phyloP scores from a whole-genome alignment of 495 filamentous ascomycete species.

The Trichoderma gamsii region DNA sequence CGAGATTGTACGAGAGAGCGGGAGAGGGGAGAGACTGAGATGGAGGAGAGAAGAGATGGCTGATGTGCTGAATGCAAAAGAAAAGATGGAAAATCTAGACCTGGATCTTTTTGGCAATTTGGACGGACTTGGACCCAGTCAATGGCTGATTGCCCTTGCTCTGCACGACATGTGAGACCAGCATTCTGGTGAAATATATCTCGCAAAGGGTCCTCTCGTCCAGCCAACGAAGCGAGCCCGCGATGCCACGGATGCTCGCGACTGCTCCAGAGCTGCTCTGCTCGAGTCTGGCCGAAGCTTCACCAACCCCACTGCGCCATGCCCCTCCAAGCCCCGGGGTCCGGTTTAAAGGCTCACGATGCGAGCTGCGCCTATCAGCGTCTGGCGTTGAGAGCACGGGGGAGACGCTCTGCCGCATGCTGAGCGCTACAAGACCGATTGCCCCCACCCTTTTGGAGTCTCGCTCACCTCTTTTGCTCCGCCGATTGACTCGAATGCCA shows the following conservation, averaged over 20 bases:
- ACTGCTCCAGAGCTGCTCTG: not conserved
- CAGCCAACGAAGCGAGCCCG: slow-evolving; percentile 6
- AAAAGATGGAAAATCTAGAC: not conserved
- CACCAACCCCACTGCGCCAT: not conserved
- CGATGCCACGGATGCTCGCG: slow-evolving; percentile 8
- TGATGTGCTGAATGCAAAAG: not conserved
- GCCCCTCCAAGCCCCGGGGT: not conserved
- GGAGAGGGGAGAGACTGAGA: not conserved
- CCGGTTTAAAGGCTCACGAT: not conserved
- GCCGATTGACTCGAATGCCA: not conserved
- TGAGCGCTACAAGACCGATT: not conserved
- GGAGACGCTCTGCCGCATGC: not conserved
- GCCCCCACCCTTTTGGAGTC: not conserved
- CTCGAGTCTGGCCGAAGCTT: slow-evolving; percentile 1
- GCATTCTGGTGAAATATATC: not conserved
- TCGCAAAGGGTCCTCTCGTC: not conserved
- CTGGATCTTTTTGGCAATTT: not conserved
- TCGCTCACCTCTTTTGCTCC: not conserved
- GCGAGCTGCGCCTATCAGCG: not conserved
- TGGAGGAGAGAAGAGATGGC: not conserved
- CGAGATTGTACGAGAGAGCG: not conserved
- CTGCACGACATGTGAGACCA: not conserved
- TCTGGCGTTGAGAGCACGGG: slow-evolving; percentile 1
- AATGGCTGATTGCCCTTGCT: not conserved
- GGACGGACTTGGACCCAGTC: no score